Base-by-base conservation (phyloP, 176 grass and related monocot genomes). In the Hordeum marinum region DNA sequence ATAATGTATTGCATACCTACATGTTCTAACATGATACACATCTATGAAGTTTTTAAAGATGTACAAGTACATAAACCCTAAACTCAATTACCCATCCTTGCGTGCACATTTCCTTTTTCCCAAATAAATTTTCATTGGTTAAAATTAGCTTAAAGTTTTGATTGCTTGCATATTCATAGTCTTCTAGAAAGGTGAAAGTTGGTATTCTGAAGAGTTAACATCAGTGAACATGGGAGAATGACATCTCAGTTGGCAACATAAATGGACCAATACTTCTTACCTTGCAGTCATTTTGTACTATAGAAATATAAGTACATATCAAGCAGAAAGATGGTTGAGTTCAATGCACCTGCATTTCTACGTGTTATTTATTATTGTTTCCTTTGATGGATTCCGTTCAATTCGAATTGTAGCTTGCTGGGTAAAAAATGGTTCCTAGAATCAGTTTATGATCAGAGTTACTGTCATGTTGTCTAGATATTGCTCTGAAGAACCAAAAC, bases 81-180 rank as follows among this genome's bases (percentile, higher is more conserved):
- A 57, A 21, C 52, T 55, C 52, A 55, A 21, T 55, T 18, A 57
- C 54, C 54, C 54, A 57, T 18, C 54, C 54, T 57, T 21, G 54
- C 54, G 21, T 57, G 20, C 54, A 57, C 54, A 57, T 57, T 57
- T 57, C 7, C 54, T 57, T 57, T 20, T 57, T 57, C 54, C 54
- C 54, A 61, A 24, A 61, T 23, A 73, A 73, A 55, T 50, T 31
- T 39, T n/a, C 18, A 13, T 41, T 54, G 2, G 26, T 26, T 41
- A 14, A 67, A 34, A 42, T 31, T 43, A 9, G 9, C 36, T 21
- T 48, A 34, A 25, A 73, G 25, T 14, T 63, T 85, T 75, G 29
- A 68, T 17, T 83, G 29, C 32, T 80, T 55, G 48, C 75, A 39
- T 76, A 66, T 80, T 87, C 4, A 3, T 83, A 59, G 21, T 82